Evolutionary conservation across 2,329 filamentous ascomycete species (phyloP).

Genomic region (Penicillium sp.): DNA sequence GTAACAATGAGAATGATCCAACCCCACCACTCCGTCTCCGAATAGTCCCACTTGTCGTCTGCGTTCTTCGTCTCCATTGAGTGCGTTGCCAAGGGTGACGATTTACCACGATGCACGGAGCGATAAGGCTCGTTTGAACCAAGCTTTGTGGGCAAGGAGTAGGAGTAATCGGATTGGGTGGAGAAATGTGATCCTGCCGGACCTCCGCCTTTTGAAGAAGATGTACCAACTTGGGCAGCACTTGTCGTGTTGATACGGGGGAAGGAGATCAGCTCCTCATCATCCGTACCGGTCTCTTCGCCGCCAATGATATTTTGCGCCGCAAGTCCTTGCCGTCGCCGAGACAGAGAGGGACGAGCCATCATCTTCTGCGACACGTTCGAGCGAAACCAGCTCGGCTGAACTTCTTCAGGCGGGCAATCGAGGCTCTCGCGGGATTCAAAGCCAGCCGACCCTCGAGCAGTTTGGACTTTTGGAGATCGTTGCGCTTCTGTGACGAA

Average conservation of each 20-base stretch:
- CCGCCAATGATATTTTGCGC: conserved; percentile 54
- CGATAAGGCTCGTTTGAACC: conserved; percentile 32
- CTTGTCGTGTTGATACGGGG: conserved; percentile 42
- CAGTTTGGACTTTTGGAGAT: conserved; percentile 5
- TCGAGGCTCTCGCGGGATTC: conserved; percentile 12
- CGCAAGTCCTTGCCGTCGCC: conserved; percentile 36
- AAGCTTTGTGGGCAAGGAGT: conserved; percentile 40
- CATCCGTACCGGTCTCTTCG: conserved; percentile 72
- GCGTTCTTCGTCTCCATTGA: conserved; percentile 28
- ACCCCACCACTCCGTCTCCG: conserved; percentile 95
- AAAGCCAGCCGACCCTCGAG: conserved; percentile 10
- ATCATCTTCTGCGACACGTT: conserved; percentile 12
- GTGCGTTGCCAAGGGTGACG: conserved; percentile 34
- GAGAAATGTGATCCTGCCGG: conserved; percentile 24
- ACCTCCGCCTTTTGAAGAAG: conserved; percentile 13
- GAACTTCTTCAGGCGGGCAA: conserved; percentile 9
- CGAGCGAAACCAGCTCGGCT: conserved; percentile 15
- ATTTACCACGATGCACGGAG: conserved; percentile 30
- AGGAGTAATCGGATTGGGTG: conserved; percentile 54
- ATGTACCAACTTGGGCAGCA: conserved; percentile 10
- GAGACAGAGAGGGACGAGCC: conserved; percentile 21
- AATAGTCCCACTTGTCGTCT: conserved; percentile 69
- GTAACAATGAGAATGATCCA: conserved; percentile 88
- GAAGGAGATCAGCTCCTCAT: conserved; percentile 70
- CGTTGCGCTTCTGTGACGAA: conserved; percentile 6